Conservation (phyloP, 2,329 filamentous ascomycete species). For the Periconia digitata region DNA sequence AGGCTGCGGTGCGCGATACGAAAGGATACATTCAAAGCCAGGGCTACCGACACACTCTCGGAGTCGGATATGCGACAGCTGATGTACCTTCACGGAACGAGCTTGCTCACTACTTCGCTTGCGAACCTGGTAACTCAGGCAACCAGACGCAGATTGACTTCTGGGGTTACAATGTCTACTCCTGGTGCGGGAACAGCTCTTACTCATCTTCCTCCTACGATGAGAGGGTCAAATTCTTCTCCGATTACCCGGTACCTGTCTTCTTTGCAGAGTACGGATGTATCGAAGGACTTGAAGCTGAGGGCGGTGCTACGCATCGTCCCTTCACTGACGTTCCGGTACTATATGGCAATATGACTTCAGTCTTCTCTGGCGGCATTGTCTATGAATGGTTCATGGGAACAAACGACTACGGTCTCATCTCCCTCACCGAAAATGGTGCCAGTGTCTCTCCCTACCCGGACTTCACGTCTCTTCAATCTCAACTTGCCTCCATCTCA, state of each 20-base stretch:
- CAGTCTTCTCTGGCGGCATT: slow-evolving; percentile 90
- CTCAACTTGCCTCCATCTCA: slow-evolving; percentile 65
- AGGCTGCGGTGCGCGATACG: slow-evolving; percentile 92
- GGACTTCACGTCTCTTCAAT: slow-evolving; percentile 74
- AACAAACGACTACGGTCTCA: slow-evolving; percentile 83
- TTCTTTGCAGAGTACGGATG: slow-evolving; percentile 99
- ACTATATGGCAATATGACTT: slow-evolving; percentile 82
- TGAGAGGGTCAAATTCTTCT: slow-evolving; percentile 80
- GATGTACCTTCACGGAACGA: slow-evolving; percentile 83
- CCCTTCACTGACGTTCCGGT: slow-evolving; percentile 81
- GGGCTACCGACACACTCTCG: slow-evolving; percentile 69
- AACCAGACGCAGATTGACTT: slow-evolving; percentile 75
- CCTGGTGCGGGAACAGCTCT: slow-evolving; percentile 88
- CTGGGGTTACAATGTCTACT: slow-evolving; percentile 99
- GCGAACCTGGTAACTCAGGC: slow-evolving; percentile 56
- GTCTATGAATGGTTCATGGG: slow-evolving; percentile 99
- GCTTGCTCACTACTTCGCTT: slow-evolving; percentile 93
- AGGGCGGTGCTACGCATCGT: slow-evolving; percentile 57
- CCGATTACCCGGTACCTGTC: slow-evolving; percentile 84
- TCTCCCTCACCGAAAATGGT: slow-evolving; percentile 60
- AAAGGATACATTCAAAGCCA: slow-evolving; percentile 87
- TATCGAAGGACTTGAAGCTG: slow-evolving; percentile 55
- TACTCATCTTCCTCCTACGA: slow-evolving; percentile 77
- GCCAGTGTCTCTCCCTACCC: slow-evolving; percentile 63
- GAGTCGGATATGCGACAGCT: slow-evolving; percentile 93